Percentiles rank a stretch among this genome's conserved stretches.
Evolutionary conservation across 75 land plant species (phyloP).

Genomic region (Ceratopteris richardii): DNA sequence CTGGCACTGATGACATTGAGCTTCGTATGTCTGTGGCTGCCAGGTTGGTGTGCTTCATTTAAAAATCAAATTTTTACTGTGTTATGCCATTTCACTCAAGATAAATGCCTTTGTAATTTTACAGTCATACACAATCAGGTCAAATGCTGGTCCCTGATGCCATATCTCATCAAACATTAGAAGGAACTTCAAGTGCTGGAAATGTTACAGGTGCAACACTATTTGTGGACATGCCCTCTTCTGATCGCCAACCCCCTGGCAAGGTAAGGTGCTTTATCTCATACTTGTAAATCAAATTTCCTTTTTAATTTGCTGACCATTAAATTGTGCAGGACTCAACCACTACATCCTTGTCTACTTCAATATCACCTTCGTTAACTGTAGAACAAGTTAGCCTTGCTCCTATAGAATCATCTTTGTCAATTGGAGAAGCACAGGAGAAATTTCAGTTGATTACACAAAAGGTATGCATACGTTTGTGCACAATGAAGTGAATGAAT

Average conservation of each 20-base stretch:
- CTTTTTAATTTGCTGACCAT: neutral
- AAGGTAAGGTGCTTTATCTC: conserved; percentile 10
- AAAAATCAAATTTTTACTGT: no score
- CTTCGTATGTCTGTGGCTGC: conserved; percentile 30
- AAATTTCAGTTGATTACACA: conserved; percentile 55
- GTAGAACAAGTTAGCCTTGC: conserved; percentile 17
- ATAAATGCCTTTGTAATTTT: conserved; percentile 2
- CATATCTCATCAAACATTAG: conserved; percentile 26
- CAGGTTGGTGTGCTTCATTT: conserved; percentile 58
- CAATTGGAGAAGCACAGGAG: conserved; percentile 78
- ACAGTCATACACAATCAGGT: conserved; percentile 33
- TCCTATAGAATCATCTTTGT: conserved; percentile 47
- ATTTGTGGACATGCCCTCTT: conserved; percentile 7
- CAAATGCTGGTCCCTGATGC: conserved; percentile 32
- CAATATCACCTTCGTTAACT: conserved; percentile 28
- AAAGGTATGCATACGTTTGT: no score
- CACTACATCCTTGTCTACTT: conserved; percentile 28
- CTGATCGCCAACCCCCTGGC: conserved; percentile 7
- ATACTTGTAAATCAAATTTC: neutral
- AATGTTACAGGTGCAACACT: conserved; percentile 4
- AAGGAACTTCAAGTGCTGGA: conserved; percentile 16
- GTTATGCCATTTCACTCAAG: no score
- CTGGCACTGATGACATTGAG: conserved; percentile 53
- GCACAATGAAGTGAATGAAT: no score
- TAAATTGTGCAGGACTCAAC: conserved; percentile 33